Conservation (phyloP, 139 green algal genomes). For the Chlorella ohadii region DNA sequence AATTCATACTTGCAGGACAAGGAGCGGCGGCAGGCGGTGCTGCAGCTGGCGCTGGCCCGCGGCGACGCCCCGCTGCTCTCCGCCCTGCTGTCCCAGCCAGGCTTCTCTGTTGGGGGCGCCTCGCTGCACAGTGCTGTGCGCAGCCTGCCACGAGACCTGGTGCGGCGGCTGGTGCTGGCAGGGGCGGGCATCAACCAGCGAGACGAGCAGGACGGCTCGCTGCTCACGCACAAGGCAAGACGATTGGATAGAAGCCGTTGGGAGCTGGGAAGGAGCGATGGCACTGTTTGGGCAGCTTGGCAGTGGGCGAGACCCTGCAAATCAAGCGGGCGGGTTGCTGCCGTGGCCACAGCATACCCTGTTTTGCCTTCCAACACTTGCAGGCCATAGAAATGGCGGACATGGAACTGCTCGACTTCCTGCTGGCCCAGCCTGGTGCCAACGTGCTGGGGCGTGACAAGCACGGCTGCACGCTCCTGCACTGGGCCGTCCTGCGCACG, state of each 20-base stretch:
- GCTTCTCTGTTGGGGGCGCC: neutral
- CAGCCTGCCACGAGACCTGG: neutral
- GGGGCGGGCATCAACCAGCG: constrained; percentile 7
- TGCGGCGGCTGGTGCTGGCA: neutral
- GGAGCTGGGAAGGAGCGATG: no score
- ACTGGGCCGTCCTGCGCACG: constrained; percentile 3
- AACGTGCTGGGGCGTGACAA: neutral
- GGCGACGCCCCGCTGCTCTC: neutral
- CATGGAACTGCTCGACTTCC: constrained; percentile 13
- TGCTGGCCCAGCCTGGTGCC: neutral
- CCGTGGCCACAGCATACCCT: no score
- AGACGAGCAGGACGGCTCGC: neutral
- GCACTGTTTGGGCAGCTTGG: no score
- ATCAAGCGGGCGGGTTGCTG: no score
- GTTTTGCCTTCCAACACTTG: no score
- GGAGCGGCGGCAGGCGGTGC: neutral
- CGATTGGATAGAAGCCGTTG: neutral
- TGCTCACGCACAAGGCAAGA: constrained; percentile 21
- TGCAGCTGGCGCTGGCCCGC: constrained; percentile 10
- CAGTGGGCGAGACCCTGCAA: no score
- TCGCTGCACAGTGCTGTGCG: neutral
- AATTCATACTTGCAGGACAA: no score
- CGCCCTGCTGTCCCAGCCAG: neutral
- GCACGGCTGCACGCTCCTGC: constrained; percentile 31
- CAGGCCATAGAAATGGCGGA: constrained; percentile 21